Evolutionary conservation across 2,329 filamentous ascomycete genomes (phyloP).

Genomic region (Cladophialophora immunda): DNA sequence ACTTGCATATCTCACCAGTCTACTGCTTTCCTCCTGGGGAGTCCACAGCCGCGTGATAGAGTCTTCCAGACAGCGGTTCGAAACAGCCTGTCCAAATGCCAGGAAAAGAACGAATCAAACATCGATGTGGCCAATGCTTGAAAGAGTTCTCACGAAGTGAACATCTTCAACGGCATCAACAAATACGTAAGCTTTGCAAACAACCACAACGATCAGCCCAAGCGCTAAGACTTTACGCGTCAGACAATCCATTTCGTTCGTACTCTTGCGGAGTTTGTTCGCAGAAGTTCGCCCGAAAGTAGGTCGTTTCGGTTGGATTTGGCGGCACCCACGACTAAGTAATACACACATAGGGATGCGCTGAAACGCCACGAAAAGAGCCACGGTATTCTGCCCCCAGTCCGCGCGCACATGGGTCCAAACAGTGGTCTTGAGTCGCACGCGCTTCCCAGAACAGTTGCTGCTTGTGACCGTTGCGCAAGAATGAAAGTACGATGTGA

Average conservation of each 20-base stretch:
- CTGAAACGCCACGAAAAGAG: not conserved
- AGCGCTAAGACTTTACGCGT: not conserved
- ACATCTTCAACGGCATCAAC: not conserved
- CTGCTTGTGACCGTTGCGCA: conserved; percentile 7
- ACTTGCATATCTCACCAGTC: not conserved
- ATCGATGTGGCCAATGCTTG: not conserved
- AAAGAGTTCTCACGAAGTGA: not conserved
- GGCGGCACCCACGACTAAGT: not conserved
- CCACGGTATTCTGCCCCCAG: not conserved
- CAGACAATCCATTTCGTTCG: not conserved
- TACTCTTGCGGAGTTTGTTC: not conserved
- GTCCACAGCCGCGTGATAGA: not conserved
- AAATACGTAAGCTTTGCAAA: not conserved
- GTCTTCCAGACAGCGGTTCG: not conserved
- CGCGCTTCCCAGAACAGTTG: not conserved
- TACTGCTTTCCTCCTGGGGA: not conserved
- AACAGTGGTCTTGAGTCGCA: not conserved
- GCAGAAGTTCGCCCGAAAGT: not conserved
- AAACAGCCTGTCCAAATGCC: not conserved
- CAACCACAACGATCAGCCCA: not conserved
- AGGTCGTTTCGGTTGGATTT: not conserved
- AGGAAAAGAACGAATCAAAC: not conserved
- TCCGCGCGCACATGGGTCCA: not conserved
- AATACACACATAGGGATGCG: not conserved
- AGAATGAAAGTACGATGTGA: conserved; percentile 16